phyloP scores from a whole-genome alignment of 768 basidiomycete species.

The Mycena vitilis region DNA sequence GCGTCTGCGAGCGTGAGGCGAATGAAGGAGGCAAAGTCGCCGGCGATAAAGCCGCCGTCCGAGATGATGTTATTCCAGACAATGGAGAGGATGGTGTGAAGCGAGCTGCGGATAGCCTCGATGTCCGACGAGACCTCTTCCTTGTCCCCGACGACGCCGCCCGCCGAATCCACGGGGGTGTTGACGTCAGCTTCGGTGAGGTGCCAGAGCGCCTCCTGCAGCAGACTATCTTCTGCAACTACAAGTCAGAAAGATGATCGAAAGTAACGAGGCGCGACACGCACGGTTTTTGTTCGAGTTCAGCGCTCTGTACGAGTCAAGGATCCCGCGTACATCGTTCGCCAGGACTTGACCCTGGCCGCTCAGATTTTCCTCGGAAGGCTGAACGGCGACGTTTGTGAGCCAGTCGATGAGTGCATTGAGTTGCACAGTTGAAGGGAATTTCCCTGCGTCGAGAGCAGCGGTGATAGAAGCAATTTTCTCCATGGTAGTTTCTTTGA shows the following conservation, averaged over 20 bases:
- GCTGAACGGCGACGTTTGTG: constrained; percentile 47
- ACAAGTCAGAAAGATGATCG: constrained; percentile 1
- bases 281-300: constrained; percentile 58
- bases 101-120: constrained; percentile 22
- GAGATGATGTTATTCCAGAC: constrained; percentile 50
- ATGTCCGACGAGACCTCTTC: constrained; percentile 12
- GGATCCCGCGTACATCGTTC: constrained; percentile 49
- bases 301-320: constrained; percentile 56
- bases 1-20: constrained; percentile 74
- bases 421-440: constrained; percentile 58
- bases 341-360: constrained; percentile 52
- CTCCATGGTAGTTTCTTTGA: constrained; percentile 51
- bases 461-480: constrained; percentile 56
- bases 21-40: constrained; percentile 72
- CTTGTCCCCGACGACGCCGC: background rate
- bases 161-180: background rate
- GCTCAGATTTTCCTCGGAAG: constrained; percentile 49
- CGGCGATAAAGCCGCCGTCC: constrained; percentile 64
- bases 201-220: constrained; percentile 63
- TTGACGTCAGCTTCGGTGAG: constrained; percentile 53
- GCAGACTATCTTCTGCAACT: constrained; percentile 54
- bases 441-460: constrained; percentile 63
- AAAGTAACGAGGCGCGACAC: background rate
- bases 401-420: constrained; percentile 52
- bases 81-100: constrained; percentile 28